A percentile compares a stretch with the other conserved stretches of the same genome.
phyloP scores from a whole-genome alignment of 306 rosid genomes.

The Fragaria ananassa region DNA sequence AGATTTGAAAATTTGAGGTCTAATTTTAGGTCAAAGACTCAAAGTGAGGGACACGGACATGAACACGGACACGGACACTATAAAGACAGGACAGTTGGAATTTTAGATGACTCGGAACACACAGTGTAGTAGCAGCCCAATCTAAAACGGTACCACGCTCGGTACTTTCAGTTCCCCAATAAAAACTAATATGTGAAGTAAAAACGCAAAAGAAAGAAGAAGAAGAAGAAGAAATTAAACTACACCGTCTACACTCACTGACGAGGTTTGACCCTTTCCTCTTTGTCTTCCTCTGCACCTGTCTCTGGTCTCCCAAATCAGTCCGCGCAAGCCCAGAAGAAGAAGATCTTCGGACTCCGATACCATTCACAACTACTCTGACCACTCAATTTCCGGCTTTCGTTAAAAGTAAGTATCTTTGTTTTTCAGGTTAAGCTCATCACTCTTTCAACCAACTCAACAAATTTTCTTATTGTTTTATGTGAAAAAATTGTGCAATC shows the following conservation, averaged over 20 bases:
- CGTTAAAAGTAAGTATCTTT: constrained; percentile 7
- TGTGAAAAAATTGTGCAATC: neutral
- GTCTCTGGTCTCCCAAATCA: neutral
- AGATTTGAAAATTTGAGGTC: too few species aligned
- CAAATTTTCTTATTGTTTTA: neutral
- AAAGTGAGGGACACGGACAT: too few species aligned
- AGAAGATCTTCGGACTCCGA: constrained; percentile 1
- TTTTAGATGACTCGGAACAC: too few species aligned
- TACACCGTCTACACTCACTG: neutral
- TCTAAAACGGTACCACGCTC: neutral
- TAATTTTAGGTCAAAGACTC: too few species aligned
- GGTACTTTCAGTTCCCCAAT: neutral
- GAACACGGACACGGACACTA: neutral
- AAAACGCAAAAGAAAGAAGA: neutral
- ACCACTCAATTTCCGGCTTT: neutral
- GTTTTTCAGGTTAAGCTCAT: neutral
- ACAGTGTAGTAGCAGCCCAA: neutral
- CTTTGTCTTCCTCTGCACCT: neutral
- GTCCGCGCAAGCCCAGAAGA: constrained; percentile 5
- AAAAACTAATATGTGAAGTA: neutral
- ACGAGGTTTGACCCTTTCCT: neutral
- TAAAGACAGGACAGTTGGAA: neutral
- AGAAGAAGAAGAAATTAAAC: too few species aligned
- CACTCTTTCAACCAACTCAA: neutral
- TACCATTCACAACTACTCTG: neutral